phyloP scores from a whole-genome alignment of 805 yeast species.

The Yamadazyma ubonensis region DNA sequence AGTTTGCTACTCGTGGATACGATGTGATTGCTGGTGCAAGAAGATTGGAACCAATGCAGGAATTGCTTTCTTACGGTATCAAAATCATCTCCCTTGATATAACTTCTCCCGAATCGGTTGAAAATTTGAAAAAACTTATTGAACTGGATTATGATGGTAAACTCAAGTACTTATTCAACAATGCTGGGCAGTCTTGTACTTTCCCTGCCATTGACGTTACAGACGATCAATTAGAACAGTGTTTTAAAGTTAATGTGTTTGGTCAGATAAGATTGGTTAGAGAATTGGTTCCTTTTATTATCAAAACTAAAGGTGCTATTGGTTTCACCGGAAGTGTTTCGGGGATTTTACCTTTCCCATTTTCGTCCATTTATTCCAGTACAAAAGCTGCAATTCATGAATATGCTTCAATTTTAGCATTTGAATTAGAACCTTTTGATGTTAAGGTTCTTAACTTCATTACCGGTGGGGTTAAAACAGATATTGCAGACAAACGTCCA shows the following conservation, averaged over 20 bases:
- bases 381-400: constrained; percentile 76
- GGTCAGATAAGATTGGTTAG: constrained; percentile 67
- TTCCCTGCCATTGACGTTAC: constrained; percentile 67
- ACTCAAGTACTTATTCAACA: constrained; percentile 64
- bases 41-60: constrained; percentile 58
- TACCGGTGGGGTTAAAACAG: constrained; percentile 75
- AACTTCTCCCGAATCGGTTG: constrained; percentile 47
- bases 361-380: constrained; percentile 62
- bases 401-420: constrained; percentile 59
- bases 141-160: constrained; percentile 39
- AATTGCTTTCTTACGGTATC: constrained; percentile 46
- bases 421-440: constrained; percentile 70
- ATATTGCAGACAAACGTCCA: constrained; percentile 65
- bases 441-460: constrained; percentile 67
- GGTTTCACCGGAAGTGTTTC: constrained; percentile 74
- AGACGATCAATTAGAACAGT: constrained; percentile 50
- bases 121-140: constrained; percentile 43
- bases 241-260: constrained; percentile 65
- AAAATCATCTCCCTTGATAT: constrained; percentile 58
- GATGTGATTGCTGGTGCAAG: constrained; percentile 75
- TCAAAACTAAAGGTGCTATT: constrained; percentile 65
- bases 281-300: constrained; percentile 53
- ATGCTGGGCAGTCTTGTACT: constrained; percentile 76
- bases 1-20: constrained; percentile 51
- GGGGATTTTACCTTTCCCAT: constrained; percentile 69